Conservation (phyloP, 1,284 basidiomycete species). For the Pseudozyma pruni region DNA sequence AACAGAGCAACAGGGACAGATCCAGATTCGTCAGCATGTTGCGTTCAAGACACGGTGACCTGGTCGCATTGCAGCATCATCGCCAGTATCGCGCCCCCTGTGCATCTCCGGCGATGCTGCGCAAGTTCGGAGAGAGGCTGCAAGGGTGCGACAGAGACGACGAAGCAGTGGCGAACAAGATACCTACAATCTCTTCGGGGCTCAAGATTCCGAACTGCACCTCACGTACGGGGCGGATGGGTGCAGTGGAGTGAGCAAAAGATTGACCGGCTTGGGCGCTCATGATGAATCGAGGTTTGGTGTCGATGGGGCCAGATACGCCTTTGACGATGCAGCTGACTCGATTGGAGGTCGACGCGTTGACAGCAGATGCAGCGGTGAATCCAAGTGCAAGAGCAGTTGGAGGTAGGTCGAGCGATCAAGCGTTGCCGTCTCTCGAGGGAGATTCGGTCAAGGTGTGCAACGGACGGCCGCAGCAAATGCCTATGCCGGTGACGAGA, state of each 20-base stretch:
- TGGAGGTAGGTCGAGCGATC: too few species aligned
- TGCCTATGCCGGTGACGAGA: too few species aligned
- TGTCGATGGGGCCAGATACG: neutral
- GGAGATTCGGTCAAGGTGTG: too few species aligned
- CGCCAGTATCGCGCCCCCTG: neutral
- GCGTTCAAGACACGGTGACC: slow-evolving; percentile 4
- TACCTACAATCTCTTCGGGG: slow-evolving; percentile 88
- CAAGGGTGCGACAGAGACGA: neutral
- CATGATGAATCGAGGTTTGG: slow-evolving; percentile 23
- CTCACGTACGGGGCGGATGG: slow-evolving; percentile 83
- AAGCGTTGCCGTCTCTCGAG: too few species aligned
- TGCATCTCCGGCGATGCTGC: neutral
- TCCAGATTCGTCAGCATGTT: slow-evolving; percentile 18
- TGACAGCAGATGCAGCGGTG: too few species aligned
- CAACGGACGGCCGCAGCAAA: too few species aligned
- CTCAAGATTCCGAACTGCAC: slow-evolving; percentile 99
- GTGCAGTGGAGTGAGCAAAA: slow-evolving; percentile 85
- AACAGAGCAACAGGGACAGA: neutral
- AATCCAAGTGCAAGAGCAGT: too few species aligned
- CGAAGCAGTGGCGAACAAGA: slow-evolving; percentile 13
- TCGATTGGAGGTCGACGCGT: too few species aligned
- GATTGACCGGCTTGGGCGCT: slow-evolving; percentile 56
- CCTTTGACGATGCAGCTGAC: neutral
- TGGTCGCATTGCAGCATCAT: slow-evolving; percentile 11
- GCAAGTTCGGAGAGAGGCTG: neutral